These are phyloP conservation scores for Phytophthora ramorum DNA, from an alignment of 352 stramenopile species.

Conservation along the genomic window DNA sequence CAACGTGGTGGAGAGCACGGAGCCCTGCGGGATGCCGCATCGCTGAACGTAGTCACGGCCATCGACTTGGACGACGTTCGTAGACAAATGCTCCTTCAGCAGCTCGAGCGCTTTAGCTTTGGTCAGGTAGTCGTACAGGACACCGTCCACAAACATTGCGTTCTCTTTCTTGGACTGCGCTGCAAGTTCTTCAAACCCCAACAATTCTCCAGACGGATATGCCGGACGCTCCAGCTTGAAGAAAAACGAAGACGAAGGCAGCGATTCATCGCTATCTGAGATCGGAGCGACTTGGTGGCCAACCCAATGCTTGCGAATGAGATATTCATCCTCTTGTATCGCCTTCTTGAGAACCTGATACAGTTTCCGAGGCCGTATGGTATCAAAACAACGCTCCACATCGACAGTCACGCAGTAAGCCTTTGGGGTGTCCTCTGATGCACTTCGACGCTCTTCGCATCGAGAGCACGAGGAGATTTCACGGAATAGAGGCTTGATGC, in stretches of 20 bases:
- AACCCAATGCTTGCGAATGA: conserved; percentile 81
- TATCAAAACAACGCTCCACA: conserved; percentile 87
- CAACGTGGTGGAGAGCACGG: conserved; percentile 78
- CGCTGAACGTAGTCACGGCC: conserved; percentile 58
- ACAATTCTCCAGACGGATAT: conserved; percentile 58
- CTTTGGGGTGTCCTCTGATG: conserved; percentile 10
- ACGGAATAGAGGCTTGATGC: conserved; percentile 54
- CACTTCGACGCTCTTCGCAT: conserved; percentile 31
- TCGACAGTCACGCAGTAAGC: conserved; percentile 77
- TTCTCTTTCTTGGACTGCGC: conserved; percentile 49
- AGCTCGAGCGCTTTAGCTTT: conserved; percentile 56
- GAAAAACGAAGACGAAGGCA: conserved; percentile 34
- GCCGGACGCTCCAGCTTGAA: conserved; percentile 72
- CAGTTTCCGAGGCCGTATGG: conserved; percentile 69
- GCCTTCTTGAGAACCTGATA: conserved; percentile 71
- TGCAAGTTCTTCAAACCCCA: conserved; percentile 60
- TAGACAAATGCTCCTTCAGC: conserved; percentile 70
- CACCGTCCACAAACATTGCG: conserved; percentile 70
- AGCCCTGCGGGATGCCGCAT: conserved; percentile 84
- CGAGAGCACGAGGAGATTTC: conserved; percentile 39
- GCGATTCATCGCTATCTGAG: conserved; percentile 5
- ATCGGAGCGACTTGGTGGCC: conserved; percentile 48
- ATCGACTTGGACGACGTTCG: conserved; percentile 65
- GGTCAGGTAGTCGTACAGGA: conserved; percentile 79
- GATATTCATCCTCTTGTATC: conserved; percentile 73